These are phyloP conservation scores for Pachysolen tannophilus DNA, from an alignment of 805 yeast species.

Conservation along the genomic window DNA sequence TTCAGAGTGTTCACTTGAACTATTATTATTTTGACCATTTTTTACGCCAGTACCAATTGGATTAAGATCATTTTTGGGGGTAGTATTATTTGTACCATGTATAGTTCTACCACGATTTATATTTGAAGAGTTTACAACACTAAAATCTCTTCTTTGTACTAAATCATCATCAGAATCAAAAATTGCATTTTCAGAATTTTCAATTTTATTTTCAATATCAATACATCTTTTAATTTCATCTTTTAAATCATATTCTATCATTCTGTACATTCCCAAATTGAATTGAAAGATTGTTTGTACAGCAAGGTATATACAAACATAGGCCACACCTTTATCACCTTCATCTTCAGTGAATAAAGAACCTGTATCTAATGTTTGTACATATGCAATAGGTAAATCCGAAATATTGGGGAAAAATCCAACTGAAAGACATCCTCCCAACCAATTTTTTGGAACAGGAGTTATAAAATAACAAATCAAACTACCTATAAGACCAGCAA, in stretches of 20 bases:
- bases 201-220: conserved; percentile 8
- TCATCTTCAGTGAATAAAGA: conserved; percentile 47
- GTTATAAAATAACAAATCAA: conserved; percentile 34
- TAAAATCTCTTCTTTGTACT: too few relatives aligned
- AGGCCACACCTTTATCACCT: conserved; percentile 74
- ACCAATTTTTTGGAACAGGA: conserved; percentile 64
- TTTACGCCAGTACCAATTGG: too few relatives aligned
- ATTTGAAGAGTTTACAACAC: too few relatives aligned
- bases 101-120: not conserved
- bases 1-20: too few relatives aligned
- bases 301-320: conserved; percentile 69
- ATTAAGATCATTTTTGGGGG: too few relatives aligned
- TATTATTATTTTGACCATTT: conserved; percentile 10
- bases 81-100: conserved; percentile 10
- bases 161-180: conserved; percentile 11
- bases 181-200: conserved; percentile 12
- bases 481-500: conserved; percentile 35
- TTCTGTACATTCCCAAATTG: conserved; percentile 65
- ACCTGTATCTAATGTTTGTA: conserved; percentile 63
- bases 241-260: conserved; percentile 65
- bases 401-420: conserved; percentile 74
- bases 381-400: conserved; percentile 80
- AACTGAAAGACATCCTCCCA: conserved; percentile 66
- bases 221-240: conserved; percentile 17
- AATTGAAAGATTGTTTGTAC: conserved; percentile 62